A percentile compares a stretch with the other conserved stretches of the same genome.
Conservation (phyloP, 306 rosid genomes). For the Malus fusca region DNA sequence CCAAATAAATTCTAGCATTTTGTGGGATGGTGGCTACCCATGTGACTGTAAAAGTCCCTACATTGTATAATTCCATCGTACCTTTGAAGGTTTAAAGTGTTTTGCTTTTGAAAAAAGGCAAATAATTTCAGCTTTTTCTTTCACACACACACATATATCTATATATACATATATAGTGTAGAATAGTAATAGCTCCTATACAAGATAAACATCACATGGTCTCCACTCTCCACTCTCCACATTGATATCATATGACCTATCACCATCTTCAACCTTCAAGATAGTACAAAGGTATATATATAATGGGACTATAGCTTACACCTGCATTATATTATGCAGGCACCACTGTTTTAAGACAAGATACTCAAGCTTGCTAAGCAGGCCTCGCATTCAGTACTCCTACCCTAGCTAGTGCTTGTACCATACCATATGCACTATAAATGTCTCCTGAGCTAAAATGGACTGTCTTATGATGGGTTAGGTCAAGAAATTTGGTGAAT, state of each 20-base stretch:
- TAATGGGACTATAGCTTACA: neutral
- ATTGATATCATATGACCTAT: slow-evolving; percentile 23
- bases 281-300: slow-evolving; percentile 22
- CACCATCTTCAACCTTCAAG: slow-evolving; percentile 35
- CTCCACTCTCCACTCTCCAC: slow-evolving; percentile 49
- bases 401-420: neutral
- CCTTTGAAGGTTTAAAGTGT: slow-evolving; percentile 7
- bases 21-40: slow-evolving; percentile 14
- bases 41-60: slow-evolving; percentile 15
- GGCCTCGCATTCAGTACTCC: neutral
- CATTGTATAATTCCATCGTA: neutral
- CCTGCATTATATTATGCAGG: slow-evolving; percentile 16
- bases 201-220: slow-evolving; percentile 45
- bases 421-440: neutral
- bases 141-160: neutral
- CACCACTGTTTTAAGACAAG: slow-evolving; percentile 2
- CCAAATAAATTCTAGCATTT: neutral
- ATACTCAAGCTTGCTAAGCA: neutral
- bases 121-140: slow-evolving; percentile 20
- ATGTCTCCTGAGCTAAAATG: neutral
- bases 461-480: neutral
- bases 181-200: slow-evolving; percentile 18
- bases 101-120: slow-evolving; percentile 18
- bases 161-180: neutral
- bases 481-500: neutral